A percentile compares a stretch with the other conserved stretches of the same genome.
These are phyloP conservation scores for Poa annua DNA, from an alignment of 176 grass and related monocot genomes.

Conservation along the genomic window DNA sequence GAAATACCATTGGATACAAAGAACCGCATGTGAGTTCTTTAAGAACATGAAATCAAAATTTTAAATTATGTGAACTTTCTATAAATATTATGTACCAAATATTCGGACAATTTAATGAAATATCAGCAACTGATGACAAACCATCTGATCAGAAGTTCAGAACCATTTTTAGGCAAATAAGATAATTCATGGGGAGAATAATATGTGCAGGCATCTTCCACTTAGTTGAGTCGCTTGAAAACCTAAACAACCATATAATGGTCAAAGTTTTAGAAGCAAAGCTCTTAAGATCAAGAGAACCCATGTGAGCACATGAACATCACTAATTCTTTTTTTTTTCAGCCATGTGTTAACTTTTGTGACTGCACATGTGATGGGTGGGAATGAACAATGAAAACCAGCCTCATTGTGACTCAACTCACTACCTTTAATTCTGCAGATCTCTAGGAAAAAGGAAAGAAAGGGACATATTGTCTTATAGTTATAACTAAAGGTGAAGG, in stretches of 20 bases:
- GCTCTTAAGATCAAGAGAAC: conserved; percentile 42
- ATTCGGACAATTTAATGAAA: not conserved
- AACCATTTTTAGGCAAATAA: not conserved
- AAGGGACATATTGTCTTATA: conserved; percentile 2
- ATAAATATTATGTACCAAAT: conserved; percentile 16
- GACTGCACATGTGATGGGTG: conserved; percentile 51
- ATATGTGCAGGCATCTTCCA: not conserved
- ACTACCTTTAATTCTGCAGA: conserved; percentile 39
- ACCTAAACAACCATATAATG: conserved; percentile 25
- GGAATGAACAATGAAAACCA: conserved; percentile 51
- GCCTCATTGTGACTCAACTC: conserved; percentile 21
- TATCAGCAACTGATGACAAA: not conserved
- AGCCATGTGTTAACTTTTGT: conserved; percentile 45
- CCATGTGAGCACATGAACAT: conserved; percentile 74
- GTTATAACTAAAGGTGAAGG: conserved; percentile 23
- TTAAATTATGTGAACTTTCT: not conserved
- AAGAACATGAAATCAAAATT: not conserved
- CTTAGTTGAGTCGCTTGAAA: conserved; percentile 33
- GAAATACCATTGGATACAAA: not conserved
- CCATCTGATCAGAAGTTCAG: not conserved
- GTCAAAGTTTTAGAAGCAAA: conserved; percentile 41
- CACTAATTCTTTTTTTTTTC: conserved; percentile 49
- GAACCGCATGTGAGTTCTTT: not conserved
- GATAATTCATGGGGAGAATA: conserved; percentile 26
- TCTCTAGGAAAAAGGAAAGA: conserved; percentile 33